Evolutionary conservation across 345 rosid species (phyloP).

Genomic region (Dipteronia dyeriana): DNA sequence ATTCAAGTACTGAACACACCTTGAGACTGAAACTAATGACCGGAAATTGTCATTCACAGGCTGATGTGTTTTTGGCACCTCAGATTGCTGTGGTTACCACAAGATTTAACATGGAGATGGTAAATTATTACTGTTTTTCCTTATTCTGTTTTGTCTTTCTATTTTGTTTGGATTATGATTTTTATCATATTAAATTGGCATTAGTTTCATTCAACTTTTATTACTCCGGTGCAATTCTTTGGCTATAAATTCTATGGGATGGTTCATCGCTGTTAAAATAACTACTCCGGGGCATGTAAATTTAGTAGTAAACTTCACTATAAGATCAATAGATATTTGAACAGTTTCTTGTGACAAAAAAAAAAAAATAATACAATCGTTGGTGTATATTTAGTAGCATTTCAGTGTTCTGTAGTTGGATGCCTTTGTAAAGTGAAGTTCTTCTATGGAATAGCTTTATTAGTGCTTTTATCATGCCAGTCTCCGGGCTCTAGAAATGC

Average conservation of each 20-base stretch:
- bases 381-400: not conserved
- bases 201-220: not conserved
- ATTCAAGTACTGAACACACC: not conserved
- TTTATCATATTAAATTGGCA: not conserved
- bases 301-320: not conserved
- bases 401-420: not conserved
- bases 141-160: not conserved
- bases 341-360: not conserved
- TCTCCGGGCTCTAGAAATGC: not conserved
- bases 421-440: not conserved
- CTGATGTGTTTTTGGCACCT: slow-evolving; percentile 64
- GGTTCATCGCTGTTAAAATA: not conserved
- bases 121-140: slow-evolving; percentile 15
- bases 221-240: not conserved
- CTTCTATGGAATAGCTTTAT: not conserved
- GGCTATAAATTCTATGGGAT: not conserved
- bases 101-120: slow-evolving; percentile 51
- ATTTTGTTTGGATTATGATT: not conserved
- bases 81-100: slow-evolving; percentile 40
- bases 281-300: not conserved
- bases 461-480: not conserved
- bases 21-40: slow-evolving; percentile 3
- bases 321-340: not conserved
- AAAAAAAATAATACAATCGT: not conserved
- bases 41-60: slow-evolving; percentile 31